Conservation (phyloP, 2,329 filamentous ascomycete genomes). For the Paecilomyces sp. region DNA sequence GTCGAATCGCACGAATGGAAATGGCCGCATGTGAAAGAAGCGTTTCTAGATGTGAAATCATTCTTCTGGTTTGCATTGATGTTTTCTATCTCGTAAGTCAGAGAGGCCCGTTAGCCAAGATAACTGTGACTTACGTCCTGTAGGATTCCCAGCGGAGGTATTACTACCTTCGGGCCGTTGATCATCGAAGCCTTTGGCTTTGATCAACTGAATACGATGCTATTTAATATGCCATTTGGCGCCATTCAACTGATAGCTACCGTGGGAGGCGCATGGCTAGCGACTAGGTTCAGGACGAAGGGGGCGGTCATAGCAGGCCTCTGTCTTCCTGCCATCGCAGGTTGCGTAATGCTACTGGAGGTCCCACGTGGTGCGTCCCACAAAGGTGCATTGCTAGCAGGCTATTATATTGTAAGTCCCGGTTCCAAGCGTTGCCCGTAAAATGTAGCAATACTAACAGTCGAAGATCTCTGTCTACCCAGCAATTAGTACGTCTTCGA, state of each 20-base stretch:
- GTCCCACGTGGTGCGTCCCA: conserved; percentile 41
- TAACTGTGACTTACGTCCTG: conserved; percentile 3
- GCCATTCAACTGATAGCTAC: conserved; percentile 55
- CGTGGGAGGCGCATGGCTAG: conserved; percentile 50
- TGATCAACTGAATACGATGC: conserved; percentile 48
- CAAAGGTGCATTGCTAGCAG: conserved; percentile 46
- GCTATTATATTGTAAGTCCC: conserved; percentile 45
- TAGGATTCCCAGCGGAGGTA: conserved; percentile 51
- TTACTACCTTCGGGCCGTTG: conserved; percentile 52
- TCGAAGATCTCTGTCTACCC: conserved; percentile 51
- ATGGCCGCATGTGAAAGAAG: conserved; percentile 49
- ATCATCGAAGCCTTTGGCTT: conserved; percentile 55
- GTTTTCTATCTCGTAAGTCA: conserved; percentile 45
- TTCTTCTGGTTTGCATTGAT: conserved; percentile 52
- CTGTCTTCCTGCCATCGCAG: conserved; percentile 51
- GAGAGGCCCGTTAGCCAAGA: neutral
- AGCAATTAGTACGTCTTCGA: conserved; percentile 40
- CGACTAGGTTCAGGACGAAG: conserved; percentile 50
- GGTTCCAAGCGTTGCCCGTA: neutral
- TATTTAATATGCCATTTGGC: conserved; percentile 57
- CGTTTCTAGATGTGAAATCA: conserved; percentile 51
- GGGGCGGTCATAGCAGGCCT: conserved; percentile 48
- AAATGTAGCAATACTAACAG: conserved; percentile 2
- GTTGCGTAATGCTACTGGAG: conserved; percentile 48
- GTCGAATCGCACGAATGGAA: conserved; percentile 40